phyloP scores from a whole-genome alignment of 805 yeast species.

The Nakazawaea ambrosiae region DNA sequence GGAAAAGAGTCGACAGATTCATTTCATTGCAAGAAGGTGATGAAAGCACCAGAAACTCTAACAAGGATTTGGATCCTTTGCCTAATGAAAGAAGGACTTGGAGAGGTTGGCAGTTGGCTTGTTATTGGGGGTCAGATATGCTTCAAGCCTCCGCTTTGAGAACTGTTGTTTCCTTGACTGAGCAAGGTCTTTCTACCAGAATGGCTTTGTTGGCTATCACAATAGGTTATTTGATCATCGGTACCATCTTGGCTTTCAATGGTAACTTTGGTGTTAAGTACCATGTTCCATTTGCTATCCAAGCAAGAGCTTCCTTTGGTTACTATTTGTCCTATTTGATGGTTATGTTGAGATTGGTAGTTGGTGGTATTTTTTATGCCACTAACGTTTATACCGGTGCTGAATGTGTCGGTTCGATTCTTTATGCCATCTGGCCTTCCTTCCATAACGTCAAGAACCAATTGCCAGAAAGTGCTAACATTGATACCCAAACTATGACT shows the following conservation, averaged over 20 bases:
- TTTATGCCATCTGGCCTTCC: constrained; percentile 21
- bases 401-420: constrained; percentile 20
- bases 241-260: constrained; percentile 15
- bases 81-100: constrained; percentile 18
- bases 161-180: constrained; percentile 13
- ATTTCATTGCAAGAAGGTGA: constrained; percentile 5
- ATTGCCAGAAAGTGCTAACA: constrained; percentile 20
- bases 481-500: constrained; percentile 20
- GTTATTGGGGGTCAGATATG: constrained; percentile 20
- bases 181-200: constrained; percentile 16
- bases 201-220: constrained; percentile 14
- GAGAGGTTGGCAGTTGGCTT: constrained; percentile 16
- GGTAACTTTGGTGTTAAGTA: constrained; percentile 23
- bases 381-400: constrained; percentile 21
- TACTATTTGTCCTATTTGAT: constrained; percentile 24
- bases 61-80: constrained; percentile 14
- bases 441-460: constrained; percentile 17
- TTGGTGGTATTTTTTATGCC: constrained; percentile 22
- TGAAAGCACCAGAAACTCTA: constrained; percentile 4
- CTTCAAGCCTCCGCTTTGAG: constrained; percentile 17
- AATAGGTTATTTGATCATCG: constrained; percentile 16
- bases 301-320: constrained; percentile 25
- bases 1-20: constrained; percentile 1
- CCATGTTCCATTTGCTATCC: constrained; percentile 28
- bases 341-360: constrained; percentile 24